These are phyloP conservation scores for Penicillium longicatenatum DNA, from an alignment of 495 filamentous ascomycete species.

Conservation along the genomic window DNA sequence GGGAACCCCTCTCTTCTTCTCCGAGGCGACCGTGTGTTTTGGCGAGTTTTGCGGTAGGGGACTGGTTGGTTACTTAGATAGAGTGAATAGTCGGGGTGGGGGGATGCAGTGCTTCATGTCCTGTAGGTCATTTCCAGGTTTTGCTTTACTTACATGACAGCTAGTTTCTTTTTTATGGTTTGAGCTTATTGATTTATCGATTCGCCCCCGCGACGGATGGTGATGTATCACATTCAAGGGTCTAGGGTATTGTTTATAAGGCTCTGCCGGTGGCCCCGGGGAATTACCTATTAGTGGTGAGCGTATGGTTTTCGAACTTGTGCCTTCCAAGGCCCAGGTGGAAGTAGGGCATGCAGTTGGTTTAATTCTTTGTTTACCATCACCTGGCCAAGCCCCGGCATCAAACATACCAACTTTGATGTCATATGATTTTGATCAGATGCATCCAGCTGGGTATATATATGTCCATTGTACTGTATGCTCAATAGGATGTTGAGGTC, in stretches of 20 bases:
- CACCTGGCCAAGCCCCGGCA: too few relatives aligned
- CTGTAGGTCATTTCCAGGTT: background rate
- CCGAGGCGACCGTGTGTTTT: background rate
- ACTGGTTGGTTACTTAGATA: background rate
- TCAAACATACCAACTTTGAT: too few relatives aligned
- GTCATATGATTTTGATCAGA: too few relatives aligned
- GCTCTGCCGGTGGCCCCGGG: too few relatives aligned
- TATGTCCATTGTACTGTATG: too few relatives aligned
- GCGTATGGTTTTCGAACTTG: too few relatives aligned
- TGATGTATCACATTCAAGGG: background rate
- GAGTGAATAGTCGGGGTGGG: background rate
- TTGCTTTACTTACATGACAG: background rate
- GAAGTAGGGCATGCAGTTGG: too few relatives aligned
- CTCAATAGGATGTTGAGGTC: too few relatives aligned
- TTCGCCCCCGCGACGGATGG: background rate
- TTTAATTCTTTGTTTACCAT: too few relatives aligned
- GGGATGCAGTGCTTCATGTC: background rate
- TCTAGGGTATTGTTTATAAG: background rate
- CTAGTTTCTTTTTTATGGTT: background rate
- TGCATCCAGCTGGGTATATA: too few relatives aligned
- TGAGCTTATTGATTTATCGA: background rate
- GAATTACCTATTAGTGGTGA: too few relatives aligned
- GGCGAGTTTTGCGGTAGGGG: background rate
- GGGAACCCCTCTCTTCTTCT: background rate
- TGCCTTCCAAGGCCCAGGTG: too few relatives aligned